Evolutionary conservation across 2,329 filamentous ascomycete species (phyloP).

Genomic region (Colletotrichum tabaci): DNA sequence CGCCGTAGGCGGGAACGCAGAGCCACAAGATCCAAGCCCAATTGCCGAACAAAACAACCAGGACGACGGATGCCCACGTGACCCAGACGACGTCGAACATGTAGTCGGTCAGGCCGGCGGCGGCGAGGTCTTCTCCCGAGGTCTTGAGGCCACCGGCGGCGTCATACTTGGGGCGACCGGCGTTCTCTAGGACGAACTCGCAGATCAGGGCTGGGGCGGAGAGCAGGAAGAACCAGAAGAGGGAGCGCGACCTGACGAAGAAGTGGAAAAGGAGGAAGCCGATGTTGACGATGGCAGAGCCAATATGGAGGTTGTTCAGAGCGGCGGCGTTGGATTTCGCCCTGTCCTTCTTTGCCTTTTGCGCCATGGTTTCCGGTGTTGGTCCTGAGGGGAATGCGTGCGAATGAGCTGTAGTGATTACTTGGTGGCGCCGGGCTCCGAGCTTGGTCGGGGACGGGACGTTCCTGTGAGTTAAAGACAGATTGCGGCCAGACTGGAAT

Average conservation of each 20-base stretch:
- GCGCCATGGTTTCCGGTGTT: slow-evolving; percentile 64
- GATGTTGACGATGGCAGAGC: slow-evolving; percentile 78
- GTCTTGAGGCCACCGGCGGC: slow-evolving; percentile 78
- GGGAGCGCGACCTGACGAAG: slow-evolving; percentile 74
- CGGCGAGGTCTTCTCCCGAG: slow-evolving; percentile 89
- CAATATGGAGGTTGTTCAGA: slow-evolving; percentile 86
- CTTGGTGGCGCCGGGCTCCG: slow-evolving; percentile 1
- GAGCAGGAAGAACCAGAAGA: slow-evolving; percentile 79
- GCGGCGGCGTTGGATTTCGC: slow-evolving; percentile 85
- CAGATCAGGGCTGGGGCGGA: slow-evolving; percentile 83
- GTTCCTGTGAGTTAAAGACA: slow-evolving; percentile 26
- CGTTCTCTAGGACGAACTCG: slow-evolving; percentile 87
- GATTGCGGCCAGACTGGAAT: slow-evolving; percentile 16
- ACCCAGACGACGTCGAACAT: slow-evolving; percentile 98
- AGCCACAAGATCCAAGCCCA: slow-evolving; percentile 75
- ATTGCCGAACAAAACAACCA: slow-evolving; percentile 86
- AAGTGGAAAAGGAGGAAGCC: slow-evolving; percentile 83
- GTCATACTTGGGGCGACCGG: slow-evolving; percentile 84
- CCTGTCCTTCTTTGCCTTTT: slow-evolving; percentile 74
- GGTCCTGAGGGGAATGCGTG: slow-evolving; percentile 4
- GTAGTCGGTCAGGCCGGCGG: slow-evolving; percentile 92
- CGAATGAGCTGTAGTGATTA: background rate
- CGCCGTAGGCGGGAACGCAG: slow-evolving; percentile 69
- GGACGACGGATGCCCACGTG: slow-evolving; percentile 83
- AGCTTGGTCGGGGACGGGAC: background rate